These are phyloP conservation scores for Pyrenophora tritici-repentis DNA, from an alignment of 2,329 filamentous ascomycete genomes.

Conservation along the genomic window DNA sequence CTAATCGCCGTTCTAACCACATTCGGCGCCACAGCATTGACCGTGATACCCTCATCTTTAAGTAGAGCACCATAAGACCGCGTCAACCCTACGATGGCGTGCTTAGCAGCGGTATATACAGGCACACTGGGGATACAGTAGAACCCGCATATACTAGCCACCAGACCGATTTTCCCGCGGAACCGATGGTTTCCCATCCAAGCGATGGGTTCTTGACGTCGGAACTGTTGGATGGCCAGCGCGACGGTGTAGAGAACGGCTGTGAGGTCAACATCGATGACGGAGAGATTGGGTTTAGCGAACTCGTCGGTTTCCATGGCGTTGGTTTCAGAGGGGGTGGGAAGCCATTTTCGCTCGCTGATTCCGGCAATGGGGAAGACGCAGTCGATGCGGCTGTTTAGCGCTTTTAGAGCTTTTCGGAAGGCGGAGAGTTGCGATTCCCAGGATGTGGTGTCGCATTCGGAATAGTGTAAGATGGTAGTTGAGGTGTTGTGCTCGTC, in stretches of 20 bases:
- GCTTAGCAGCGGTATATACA: slow-evolving; percentile 52
- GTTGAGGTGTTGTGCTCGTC: slow-evolving; percentile 16
- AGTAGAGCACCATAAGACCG: slow-evolving; percentile 51
- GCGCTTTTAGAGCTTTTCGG: slow-evolving; percentile 37
- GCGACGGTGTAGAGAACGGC: slow-evolving; percentile 51
- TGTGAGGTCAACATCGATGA: slow-evolving; percentile 50
- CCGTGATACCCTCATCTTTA: slow-evolving; percentile 47
- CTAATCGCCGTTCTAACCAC: slow-evolving; percentile 50
- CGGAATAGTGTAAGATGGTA: slow-evolving; percentile 24
- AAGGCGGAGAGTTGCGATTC: slow-evolving; percentile 47
- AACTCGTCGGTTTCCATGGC: slow-evolving; percentile 33
- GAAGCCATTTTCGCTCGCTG: slow-evolving; percentile 47
- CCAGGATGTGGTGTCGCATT: slow-evolving; percentile 45
- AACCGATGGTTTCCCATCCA: slow-evolving; percentile 27
- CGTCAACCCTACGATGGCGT: slow-evolving; percentile 48
- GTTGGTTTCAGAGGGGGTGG: slow-evolving; percentile 14
- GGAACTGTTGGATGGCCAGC: slow-evolving; percentile 53
- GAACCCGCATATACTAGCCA: slow-evolving; percentile 51
- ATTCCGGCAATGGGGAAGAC: slow-evolving; percentile 51
- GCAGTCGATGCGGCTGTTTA: slow-evolving; percentile 48
- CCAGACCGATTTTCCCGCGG: slow-evolving; percentile 45
- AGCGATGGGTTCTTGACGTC: slow-evolving; percentile 43
- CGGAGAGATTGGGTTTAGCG: slow-evolving; percentile 46
- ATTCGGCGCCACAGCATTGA: slow-evolving; percentile 52
- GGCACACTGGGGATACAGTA: slow-evolving; percentile 51